These are phyloP conservation scores for Neospora caninum DNA, from an alignment of 169 alveolate species.

Conservation along the genomic window DNA sequence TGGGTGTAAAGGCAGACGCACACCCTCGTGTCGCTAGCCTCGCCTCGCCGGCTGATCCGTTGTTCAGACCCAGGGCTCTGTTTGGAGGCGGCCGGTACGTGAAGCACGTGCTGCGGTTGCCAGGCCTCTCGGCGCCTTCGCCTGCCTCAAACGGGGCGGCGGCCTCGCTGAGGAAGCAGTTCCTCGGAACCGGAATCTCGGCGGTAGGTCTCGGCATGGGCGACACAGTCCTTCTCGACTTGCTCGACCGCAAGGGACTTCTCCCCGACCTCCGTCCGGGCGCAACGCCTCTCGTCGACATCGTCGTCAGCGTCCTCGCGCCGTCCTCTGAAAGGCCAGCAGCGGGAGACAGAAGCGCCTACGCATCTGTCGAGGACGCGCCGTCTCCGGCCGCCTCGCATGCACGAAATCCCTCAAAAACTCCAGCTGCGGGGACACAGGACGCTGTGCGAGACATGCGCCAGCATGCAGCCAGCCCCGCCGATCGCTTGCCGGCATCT, in stretches of 20 bases:
- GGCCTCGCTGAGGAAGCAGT: conserved; percentile 15
- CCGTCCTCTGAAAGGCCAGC: not conserved
- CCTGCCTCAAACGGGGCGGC: not conserved
- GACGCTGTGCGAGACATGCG: too few species aligned
- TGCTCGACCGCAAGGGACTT: conserved; percentile 57
- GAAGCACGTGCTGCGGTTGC: not conserved
- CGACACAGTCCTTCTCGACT: conserved; percentile 72
- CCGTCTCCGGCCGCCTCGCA: too few species aligned
- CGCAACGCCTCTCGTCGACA: conserved; percentile 45
- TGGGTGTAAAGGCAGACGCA: too few species aligned
- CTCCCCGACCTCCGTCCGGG: conserved; percentile 35
- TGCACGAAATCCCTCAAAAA: too few species aligned
- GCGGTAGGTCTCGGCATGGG: conserved; percentile 78
- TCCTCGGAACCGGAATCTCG: conserved; percentile 29
- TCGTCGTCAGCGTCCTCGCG: conserved; percentile 13
- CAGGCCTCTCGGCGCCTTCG: not conserved
- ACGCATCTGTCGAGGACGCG: not conserved
- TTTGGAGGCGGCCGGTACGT: conserved; percentile 62
- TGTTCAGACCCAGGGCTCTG: conserved; percentile 59
- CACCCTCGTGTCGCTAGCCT: not conserved
- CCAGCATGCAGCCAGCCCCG: too few species aligned
- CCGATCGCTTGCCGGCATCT: too few species aligned
- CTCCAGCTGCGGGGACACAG: too few species aligned
- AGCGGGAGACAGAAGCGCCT: not conserved
- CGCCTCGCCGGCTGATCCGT: not conserved